Evolutionary conservation across 179 eudicot genomes (phyloP).

Genomic region (Corrigiola litoralis): DNA sequence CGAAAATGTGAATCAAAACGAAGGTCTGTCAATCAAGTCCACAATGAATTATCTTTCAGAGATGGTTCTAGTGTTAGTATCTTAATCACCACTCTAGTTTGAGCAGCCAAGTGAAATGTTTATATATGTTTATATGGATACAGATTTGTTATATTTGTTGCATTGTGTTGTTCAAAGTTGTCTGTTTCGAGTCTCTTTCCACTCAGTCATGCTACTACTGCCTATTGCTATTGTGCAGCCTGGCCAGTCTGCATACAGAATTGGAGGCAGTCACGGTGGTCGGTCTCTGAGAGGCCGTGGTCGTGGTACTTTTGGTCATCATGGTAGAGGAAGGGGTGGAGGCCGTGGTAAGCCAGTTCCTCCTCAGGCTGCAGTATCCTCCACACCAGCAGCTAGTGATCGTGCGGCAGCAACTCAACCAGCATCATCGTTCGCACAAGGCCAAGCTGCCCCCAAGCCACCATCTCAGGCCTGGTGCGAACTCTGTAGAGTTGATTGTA

Average conservation of each 20-base stretch:
- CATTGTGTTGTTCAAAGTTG: not conserved
- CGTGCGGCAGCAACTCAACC: constrained; percentile 11
- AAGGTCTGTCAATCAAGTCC: no score
- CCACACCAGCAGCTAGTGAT: constrained; percentile 11
- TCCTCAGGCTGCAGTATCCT: constrained; percentile 7
- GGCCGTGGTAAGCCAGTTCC: constrained; percentile 27
- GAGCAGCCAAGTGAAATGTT: no score
- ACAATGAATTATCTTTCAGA: no score
- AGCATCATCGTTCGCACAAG: constrained; percentile 14
- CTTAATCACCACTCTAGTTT: no score
- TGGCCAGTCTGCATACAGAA: constrained; percentile 20
- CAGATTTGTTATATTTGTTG: not conserved
- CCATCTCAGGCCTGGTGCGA: constrained; percentile 55
- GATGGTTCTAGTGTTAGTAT: no score
- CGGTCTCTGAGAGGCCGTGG: constrained; percentile 30
- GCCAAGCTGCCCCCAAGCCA: constrained; percentile 25
- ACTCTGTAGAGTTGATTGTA: constrained; percentile 61
- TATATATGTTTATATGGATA: no score
- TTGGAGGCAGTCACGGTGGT: constrained; percentile 20
- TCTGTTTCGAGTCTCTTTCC: not conserved
- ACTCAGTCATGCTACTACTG: not conserved
- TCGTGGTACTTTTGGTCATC: constrained; percentile 26
- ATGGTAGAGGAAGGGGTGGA: constrained; percentile 41
- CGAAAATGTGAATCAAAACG: no score
- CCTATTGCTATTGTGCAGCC: constrained; percentile 20